Percentiles rank a stretch among this genome's conserved stretches.
These are phyloP conservation scores for Fistulifera pelliculosa DNA, from an alignment of 108 stramenopile genomes.

Conservation along the genomic window DNA sequence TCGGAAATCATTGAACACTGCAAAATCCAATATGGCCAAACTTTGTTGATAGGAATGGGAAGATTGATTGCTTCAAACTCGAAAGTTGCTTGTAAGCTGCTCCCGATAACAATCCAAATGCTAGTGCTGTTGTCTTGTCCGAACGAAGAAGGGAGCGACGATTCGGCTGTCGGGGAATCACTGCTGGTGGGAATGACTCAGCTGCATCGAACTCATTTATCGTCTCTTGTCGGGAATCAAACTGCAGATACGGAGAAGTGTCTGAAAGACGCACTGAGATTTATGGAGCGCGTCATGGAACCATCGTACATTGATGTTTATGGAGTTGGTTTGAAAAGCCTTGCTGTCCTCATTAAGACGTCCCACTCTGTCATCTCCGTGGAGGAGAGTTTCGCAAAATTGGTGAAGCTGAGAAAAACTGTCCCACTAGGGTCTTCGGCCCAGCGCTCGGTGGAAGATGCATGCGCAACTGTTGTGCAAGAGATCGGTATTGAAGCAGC, in stretches of 20 bases:
- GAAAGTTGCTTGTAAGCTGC: conserved; percentile 29
- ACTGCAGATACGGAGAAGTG: conserved; percentile 11
- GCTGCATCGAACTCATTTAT: conserved; percentile 12
- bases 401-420: conserved; percentile 27
- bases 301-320: conserved; percentile 11
- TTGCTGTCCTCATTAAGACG: conserved; percentile 21
- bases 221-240: neutral
- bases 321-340: conserved; percentile 9
- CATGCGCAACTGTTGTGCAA: conserved; percentile 40
- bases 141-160: conserved; percentile 28
- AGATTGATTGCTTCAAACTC: conserved; percentile 20
- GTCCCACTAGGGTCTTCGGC: conserved; percentile 28
- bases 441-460: conserved; percentile 45
- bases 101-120: conserved; percentile 45
- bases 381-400: conserved; percentile 11
- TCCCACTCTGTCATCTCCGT: conserved; percentile 9
- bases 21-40: conserved; percentile 33
- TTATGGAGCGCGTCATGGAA: conserved; percentile 15
- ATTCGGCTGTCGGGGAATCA: conserved; percentile 23
- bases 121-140: conserved; percentile 28
- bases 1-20: conserved; percentile 13
- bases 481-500: conserved; percentile 58
- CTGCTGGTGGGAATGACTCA: conserved; percentile 35
- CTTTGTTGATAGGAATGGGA: conserved; percentile 35
- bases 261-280: conserved; percentile 14